Base-by-base conservation (phyloP, 164 flowering plant species). In the Liriodendron chinense region DNA sequence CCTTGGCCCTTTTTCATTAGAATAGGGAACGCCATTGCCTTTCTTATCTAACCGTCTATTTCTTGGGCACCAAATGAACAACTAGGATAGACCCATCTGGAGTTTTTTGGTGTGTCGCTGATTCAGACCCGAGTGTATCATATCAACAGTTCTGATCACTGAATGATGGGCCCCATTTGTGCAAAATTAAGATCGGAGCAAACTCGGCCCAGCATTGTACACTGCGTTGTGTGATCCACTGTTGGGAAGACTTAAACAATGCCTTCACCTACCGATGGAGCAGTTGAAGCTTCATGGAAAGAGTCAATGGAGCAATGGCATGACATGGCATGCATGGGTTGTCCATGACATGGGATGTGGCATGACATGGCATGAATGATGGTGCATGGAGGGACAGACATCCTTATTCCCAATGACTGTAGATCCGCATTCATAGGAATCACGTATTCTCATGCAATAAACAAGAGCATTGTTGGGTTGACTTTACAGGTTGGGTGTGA, bases 391-490 rank as follows among this genome's bases (percentile, higher is more conserved):
- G 43, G 74, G 56, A 81, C 87, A 86, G 86, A 86, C 87, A 86
- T 86, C 14, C 89, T 86, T 84, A 82, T 83, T 83, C 85, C 79
- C 76, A 73, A 77, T 34, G 5, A 34, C 43, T 78, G 77, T 75
- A 70, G 90, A 87, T 87, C 90, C 86, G 88, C 82, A 85, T 82
- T 82, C 81, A 78, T 78, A 83, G 88, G 85, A 28, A 24, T 86
- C 85, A 79, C 82, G 85, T 78, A 82, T 82, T 82, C 84, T 79
- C 82, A 85, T 78, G 83, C 83, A 83, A 78, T 72, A 69, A 66
- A 78, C 12, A 50, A 73, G 22, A 64, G 67, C 43, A 9, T 82
- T 77, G 82, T 65, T 70, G 80, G 73, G 89, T 86, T 86, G 87
- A 86, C 87, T 81, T 84, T 76, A 79, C 86, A 79, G 81, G 78